phyloP scores from a whole-genome alignment of 164 flowering plant species.

The Buxus sempervirens region DNA sequence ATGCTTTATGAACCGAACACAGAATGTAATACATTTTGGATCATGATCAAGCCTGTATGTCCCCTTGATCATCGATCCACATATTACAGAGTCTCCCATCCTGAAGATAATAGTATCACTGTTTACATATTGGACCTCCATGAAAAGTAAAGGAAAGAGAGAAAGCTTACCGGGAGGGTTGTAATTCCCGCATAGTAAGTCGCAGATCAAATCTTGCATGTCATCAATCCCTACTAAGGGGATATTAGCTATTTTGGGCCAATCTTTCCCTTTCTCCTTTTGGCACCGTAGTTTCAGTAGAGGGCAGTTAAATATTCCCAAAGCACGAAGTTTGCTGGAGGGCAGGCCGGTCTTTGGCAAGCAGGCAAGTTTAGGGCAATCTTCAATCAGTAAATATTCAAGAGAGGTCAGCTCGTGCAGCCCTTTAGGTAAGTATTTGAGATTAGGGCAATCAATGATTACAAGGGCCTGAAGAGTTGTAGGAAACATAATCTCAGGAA shows the following conservation, averaged over 20 bases:
- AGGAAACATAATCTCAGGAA: slow-evolving; percentile 16
- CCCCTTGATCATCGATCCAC: no score
- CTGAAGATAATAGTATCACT: no score
- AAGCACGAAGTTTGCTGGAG: slow-evolving; percentile 5
- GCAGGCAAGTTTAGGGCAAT: slow-evolving; percentile 7
- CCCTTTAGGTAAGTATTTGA: slow-evolving; percentile 9
- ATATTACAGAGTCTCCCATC: no score
- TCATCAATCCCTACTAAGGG: not conserved
- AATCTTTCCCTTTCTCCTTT: not conserved
- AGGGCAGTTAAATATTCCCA: slow-evolving; percentile 10
- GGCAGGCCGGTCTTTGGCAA: slow-evolving; percentile 14
- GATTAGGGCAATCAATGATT: slow-evolving; percentile 7
- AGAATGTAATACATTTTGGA: no score
- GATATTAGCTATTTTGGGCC: not conserved
- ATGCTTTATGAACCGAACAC: no score
- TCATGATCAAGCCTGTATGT: no score
- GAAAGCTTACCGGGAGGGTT: not conserved
- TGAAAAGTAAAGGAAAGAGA: not conserved
- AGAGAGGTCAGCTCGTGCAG: slow-evolving; percentile 10
- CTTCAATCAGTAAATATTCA: slow-evolving; percentile 7
- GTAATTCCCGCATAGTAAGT: no score
- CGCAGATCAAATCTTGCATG: not conserved
- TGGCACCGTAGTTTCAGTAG: not conserved
- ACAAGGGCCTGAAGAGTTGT: slow-evolving; percentile 2
- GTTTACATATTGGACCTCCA: no score